Evolutionary conservation across 2,329 filamentous ascomycete species (phyloP).

Genomic region (Aspergillus sp.): DNA sequence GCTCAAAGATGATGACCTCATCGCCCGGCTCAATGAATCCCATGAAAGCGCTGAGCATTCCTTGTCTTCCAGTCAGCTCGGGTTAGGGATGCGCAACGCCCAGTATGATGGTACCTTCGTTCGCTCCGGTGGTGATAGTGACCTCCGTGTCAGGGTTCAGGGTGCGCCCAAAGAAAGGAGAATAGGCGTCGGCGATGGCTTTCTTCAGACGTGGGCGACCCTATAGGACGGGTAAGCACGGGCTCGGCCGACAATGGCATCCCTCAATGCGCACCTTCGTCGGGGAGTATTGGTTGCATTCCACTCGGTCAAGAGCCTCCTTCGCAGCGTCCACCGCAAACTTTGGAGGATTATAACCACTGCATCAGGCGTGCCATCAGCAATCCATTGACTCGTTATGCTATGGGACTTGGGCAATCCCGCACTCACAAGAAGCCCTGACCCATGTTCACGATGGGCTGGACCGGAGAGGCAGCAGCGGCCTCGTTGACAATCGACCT

Average conservation of each 20-base stretch:
- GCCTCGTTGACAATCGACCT: slow-evolving; percentile 68
- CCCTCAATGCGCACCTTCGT: slow-evolving; percentile 60
- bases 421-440: slow-evolving; percentile 56
- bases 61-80: slow-evolving; percentile 30
- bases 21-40: slow-evolving; percentile 91
- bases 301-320: slow-evolving; percentile 80
- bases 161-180: slow-evolving; percentile 77
- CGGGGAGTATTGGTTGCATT: slow-evolving; percentile 98
- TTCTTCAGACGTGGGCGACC: slow-evolving; percentile 88
- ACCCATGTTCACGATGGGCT: slow-evolving; percentile 68
- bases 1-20: slow-evolving; percentile 97
- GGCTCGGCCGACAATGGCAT: background rate
- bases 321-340: slow-evolving; percentile 94
- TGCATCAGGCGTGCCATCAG: slow-evolving; percentile 15
- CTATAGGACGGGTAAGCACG: slow-evolving; percentile 30
- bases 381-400: background rate
- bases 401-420: background rate
- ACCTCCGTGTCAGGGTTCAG: slow-evolving; percentile 90
- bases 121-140: slow-evolving; percentile 75
- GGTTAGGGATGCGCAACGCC: background rate
- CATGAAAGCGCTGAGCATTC: slow-evolving; percentile 98
- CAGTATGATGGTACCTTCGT: slow-evolving; percentile 39
- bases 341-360: slow-evolving; percentile 85
- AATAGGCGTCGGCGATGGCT: slow-evolving; percentile 89
- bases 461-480: slow-evolving; percentile 60